A percentile compares a stretch with the other conserved stretches of the same genome.
Evolutionary conservation across 2,329 filamentous ascomycete genomes (phyloP).

Genomic region (Pseudogymnoascus sp.): DNA sequence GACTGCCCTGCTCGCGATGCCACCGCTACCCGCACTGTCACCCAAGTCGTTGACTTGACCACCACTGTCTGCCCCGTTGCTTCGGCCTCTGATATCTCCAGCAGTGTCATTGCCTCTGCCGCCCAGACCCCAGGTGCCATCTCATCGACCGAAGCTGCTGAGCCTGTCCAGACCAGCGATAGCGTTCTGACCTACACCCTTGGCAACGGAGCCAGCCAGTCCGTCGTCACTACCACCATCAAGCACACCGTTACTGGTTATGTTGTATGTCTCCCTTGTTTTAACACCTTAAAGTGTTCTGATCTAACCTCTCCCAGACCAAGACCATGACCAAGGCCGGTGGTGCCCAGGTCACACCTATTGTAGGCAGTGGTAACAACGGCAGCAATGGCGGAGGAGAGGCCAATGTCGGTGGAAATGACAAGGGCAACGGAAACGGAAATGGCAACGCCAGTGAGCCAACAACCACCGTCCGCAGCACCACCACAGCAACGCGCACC

Average conservation of each 20-base stretch:
- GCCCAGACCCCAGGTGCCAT: background rate
- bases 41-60: background rate
- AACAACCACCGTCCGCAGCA: background rate
- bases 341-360: background rate
- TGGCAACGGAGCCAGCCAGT: background rate
- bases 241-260: constrained; percentile 1
- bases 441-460: background rate
- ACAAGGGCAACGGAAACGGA: background rate
- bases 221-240: constrained; percentile 2
- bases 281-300: background rate
- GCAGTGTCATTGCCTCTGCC: background rate
- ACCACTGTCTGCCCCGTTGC: constrained; percentile 6
- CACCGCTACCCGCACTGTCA: background rate
- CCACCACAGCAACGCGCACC: constrained; percentile 1
- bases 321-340: background rate
- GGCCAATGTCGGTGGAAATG: background rate
- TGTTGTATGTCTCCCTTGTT: background rate
- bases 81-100: background rate
- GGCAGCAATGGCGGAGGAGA: background rate
- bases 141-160: background rate
- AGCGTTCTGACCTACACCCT: constrained; percentile 5
- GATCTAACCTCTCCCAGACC: constrained; percentile 2
- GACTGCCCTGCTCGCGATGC: background rate
- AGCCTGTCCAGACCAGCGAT: constrained; percentile 3
- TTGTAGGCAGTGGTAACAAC: background rate